Evolutionary conservation across 768 basidiomycete species (phyloP).

Genomic region (Pleurotus tuoliensis): DNA sequence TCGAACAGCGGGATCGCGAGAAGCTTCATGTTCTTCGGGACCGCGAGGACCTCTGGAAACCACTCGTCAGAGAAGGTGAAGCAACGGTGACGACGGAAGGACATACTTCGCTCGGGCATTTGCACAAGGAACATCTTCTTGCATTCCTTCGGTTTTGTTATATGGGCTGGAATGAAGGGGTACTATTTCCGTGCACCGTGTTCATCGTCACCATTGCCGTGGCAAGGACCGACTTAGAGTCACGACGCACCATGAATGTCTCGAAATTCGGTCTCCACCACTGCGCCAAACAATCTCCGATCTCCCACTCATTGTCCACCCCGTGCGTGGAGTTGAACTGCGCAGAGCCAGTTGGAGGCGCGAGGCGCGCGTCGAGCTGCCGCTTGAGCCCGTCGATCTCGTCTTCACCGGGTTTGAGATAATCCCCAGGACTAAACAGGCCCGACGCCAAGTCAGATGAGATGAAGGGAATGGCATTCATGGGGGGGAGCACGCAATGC

Average conservation of each 20-base stretch:
- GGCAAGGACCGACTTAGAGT: no score
- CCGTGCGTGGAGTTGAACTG: conserved; percentile 74
- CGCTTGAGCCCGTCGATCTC: conserved; percentile 89
- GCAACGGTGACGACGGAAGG: neutral
- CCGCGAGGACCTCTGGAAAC: conserved; percentile 82
- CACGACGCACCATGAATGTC: conserved; percentile 85
- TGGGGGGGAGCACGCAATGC: no score
- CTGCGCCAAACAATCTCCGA: conserved; percentile 93
- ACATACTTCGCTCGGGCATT: conserved; percentile 91
- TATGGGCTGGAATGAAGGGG: conserved; percentile 91
- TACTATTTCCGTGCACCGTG: conserved; percentile 52
- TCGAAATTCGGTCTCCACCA: conserved; percentile 99
- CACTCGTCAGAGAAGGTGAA: neutral
- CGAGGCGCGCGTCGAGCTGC: conserved; percentile 85
- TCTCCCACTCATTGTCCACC: conserved; percentile 90
- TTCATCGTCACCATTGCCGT: neutral
- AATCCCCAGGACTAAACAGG: conserved; percentile 83
- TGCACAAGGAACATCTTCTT: conserved; percentile 95
- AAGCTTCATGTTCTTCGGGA: conserved; percentile 98
- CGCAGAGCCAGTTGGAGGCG: conserved; percentile 62
- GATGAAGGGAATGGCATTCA: no score
- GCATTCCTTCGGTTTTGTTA: conserved; percentile 97
- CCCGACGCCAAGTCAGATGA: neutral
- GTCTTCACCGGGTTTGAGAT: conserved; percentile 94
- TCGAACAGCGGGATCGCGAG: conserved; percentile 96